Evolutionary conservation across 2,329 filamentous ascomycete genomes (phyloP), one percentile per base, ranked within the genome.

Genomic region (Colletotrichum musae): DNA sequence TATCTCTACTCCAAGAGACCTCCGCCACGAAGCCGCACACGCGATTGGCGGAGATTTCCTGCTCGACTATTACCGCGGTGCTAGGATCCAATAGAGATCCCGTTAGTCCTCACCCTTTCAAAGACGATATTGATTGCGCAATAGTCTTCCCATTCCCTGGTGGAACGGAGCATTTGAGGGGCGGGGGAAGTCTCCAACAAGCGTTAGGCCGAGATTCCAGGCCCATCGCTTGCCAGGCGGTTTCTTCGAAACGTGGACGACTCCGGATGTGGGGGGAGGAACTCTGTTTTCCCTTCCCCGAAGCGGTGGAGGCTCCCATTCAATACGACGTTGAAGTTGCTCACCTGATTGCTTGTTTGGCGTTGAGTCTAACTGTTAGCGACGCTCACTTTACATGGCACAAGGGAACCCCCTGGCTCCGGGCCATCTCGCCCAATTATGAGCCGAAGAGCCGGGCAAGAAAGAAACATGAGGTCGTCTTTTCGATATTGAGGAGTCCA

Each of bases 31-130:
- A 18, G 39, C 10, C 53, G 21, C 61, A 41, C 7, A 36, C 32
- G 32, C 60, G 21, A 68, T 64, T 58, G 65, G 65, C 59, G 64
- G 64, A 68, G 60, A 64, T 68, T 36, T 61, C 26, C 18, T 68
- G 53, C n/a, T 53, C 16, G 6, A 24, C 41, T n/a, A 43, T 43
- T n/a, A n/a, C 10, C 15, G 10, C 41, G 2, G 7, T 18, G 24
- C 36, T 18, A 45, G 16, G 24, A 54, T 41, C n/a, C 21, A 45
- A 53, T 48, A 47, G 32, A 15, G 21, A 36, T 6, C 32, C 32
- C 10, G 2, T 36, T 10, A 7, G 32, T 36, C 10, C 10, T 43
- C 54, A n/a, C 45, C 24, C 21, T 26, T 13, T 21, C 53, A 10
- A 28, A 9, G 45, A 28, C 18, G 36, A 41, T 26, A 41, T 58